Base-by-base conservation (phyloP, 2,329 filamentous ascomycete genomes). In the Beauveria sp. region DNA sequence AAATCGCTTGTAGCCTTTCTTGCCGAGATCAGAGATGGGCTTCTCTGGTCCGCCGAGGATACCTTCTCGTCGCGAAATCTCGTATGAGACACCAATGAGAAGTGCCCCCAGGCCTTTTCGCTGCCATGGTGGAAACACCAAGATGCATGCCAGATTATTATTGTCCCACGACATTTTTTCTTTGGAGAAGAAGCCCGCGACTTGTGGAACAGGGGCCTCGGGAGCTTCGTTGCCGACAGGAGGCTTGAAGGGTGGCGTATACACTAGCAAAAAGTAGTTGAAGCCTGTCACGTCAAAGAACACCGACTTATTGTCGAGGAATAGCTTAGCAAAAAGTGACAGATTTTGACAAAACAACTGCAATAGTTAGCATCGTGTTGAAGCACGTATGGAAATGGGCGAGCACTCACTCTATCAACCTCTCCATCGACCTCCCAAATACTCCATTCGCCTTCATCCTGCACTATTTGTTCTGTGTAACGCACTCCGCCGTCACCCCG, bases 131-230 rank as follows among this genome's bases (percentile, higher is more conserved):
- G 95, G 95, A 70, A 98, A 98, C 18, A 98, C 84, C 7, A 98
- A 81, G 67, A 99, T 99, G 72, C 95, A 99, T 1, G 95, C 95
- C 5, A 99, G 82, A 67, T 98, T 99, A 74, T 99, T 98, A 70
- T 93, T 93, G 70, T 99, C 95, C 93, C 95, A 99, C 3, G 91
- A 96, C 80, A 97, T 89, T 73, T 98, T 98, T 74, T 99, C 95
- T 72, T 99, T 98, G 65, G 90, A 96, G 78, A 98, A 99, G 81
- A 98, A 98, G n/a, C 95, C 95, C 1, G 93, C 85, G 34, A 97
- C 87, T 58, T 74, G 74, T 12, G 72, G 72, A 1, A 66, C 63
- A 18, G 66, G 60, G 1, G 59, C 58, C 14, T 38, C 61, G 12
- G 58, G 57, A 8, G 60, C 42, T 42, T 67, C 12, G 62, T 18